Evolutionary conservation across 108 stramenopile genomes (phyloP).

Genomic region (Tribonema minus): DNA sequence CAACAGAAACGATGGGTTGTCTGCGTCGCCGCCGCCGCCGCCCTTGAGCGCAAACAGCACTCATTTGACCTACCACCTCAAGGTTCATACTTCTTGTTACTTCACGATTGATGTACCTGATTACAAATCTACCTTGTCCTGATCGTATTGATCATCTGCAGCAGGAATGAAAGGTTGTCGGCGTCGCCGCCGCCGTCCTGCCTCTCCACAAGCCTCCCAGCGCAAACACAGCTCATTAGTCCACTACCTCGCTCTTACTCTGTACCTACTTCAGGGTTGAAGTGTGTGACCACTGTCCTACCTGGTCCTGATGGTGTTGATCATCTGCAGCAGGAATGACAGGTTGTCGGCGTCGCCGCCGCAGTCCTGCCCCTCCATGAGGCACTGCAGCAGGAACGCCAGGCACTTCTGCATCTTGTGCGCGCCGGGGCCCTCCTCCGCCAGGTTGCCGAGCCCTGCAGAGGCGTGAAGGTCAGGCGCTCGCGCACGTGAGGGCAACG

Average conservation of each 20-base stretch:
- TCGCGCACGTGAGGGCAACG: too few relatives aligned
- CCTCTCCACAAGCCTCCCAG: too few relatives aligned
- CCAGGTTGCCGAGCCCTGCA: neutral
- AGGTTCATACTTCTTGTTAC: too few relatives aligned
- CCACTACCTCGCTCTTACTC: too few relatives aligned
- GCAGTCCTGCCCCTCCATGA: slow-evolving; percentile 1
- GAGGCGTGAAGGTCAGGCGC: too few relatives aligned
- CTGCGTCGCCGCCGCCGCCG: slow-evolving; percentile 6
- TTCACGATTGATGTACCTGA: too few relatives aligned
- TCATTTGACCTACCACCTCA: slow-evolving; percentile 7
- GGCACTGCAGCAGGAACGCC: slow-evolving; percentile 13
- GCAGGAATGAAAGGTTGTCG: slow-evolving; percentile 31
- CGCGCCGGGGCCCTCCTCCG: slow-evolving; percentile 22
- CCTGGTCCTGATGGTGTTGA: slow-evolving; percentile 31
- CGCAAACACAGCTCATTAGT: too few relatives aligned
- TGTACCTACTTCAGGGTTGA: too few relatives aligned
- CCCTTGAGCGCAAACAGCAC: neutral
- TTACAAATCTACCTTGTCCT: too few relatives aligned
- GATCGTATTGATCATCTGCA: slow-evolving; percentile 43
- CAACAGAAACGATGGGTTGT: slow-evolving; percentile 32
- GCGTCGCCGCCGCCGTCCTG: slow-evolving; percentile 3
- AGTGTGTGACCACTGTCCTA: too few relatives aligned
- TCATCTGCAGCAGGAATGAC: slow-evolving; percentile 35
- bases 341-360: slow-evolving; percentile 27
- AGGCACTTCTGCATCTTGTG: slow-evolving; percentile 22